Evolutionary conservation across 257 asterid genomes (phyloP), one percentile per base, ranked within the genome.

Genomic region (Scutellaria minor): DNA sequence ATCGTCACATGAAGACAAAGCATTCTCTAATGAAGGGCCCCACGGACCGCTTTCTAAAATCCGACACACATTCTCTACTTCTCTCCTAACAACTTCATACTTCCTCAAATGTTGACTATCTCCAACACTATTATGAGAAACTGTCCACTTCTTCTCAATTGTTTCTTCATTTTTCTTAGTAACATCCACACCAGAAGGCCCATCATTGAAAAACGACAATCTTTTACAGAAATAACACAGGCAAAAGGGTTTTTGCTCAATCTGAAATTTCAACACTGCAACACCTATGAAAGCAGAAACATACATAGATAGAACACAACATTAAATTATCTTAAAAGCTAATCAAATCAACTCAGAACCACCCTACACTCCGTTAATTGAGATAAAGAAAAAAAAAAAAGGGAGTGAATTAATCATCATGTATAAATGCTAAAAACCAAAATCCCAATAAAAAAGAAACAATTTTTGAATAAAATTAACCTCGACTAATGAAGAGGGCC

Each of bases 1-100:
- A 56, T 73, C 86, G 53, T 77, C 83, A 75, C 78, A 82, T 2
- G 78, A 69, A 12, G 85, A 81, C 75, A 94, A 83, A 73, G 87
- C 83, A 72, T 70, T 81, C 88, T 94, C 97, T 67, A 88, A 10
- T 10, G 90, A 78, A 71, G 96, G 89, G 51, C 91, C 91, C 97
- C 96, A 89, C 13, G 90, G 84, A 46, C 85, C 88, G 66, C 78
- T 81, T 61, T 80, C 92, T 78, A 94, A 66, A 57, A 94, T 79
- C 55, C 56, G 80, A 76, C 95, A 89, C 20, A 89, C 85, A 69
- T 66, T 68, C 59, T 88, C 93, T 15, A 83, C 86, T 13, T 48
- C 74, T 54, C 69, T 61, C 60, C 73, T 71, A 66, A 80, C 69
- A 52, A 78, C 71, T 64, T 77, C 90, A 50, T 80, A 50, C 62